Evolutionary conservation across 768 basidiomycete genomes (phyloP).

Genomic region (Lactifluus subvellereus): DNA sequence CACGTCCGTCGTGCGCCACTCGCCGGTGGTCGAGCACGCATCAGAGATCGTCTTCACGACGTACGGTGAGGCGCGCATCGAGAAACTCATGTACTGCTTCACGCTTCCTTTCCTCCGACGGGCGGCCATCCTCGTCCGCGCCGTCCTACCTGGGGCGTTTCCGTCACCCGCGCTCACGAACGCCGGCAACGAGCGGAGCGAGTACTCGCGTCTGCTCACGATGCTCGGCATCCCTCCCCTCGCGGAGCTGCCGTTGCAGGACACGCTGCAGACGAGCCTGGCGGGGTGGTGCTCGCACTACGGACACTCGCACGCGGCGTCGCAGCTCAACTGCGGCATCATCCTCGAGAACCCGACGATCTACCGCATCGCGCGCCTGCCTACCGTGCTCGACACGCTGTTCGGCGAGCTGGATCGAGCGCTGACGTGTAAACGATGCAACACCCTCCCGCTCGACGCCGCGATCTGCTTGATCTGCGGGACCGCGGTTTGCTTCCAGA

Average conservation of each 20-base stretch:
- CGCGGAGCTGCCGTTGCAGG: constrained; percentile 72
- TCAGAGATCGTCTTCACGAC: constrained; percentile 73
- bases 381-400: constrained; percentile 74
- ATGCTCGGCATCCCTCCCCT: constrained; percentile 77
- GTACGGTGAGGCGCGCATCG: constrained; percentile 78
- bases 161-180: constrained; percentile 41
- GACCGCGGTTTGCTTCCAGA: constrained; percentile 79
- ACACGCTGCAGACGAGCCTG: constrained; percentile 82
- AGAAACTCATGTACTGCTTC: constrained; percentile 81
- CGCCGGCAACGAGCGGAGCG: constrained; percentile 43
- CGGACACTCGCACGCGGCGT: constrained; percentile 70
- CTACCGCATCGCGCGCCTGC: constrained; percentile 80
- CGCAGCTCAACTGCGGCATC: constrained; percentile 75
- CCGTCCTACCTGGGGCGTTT: constrained; percentile 62
- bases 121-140: constrained; percentile 77
- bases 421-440: constrained; percentile 70
- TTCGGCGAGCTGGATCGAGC: constrained; percentile 71
- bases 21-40: constrained; percentile 80
- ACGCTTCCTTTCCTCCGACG: constrained; percentile 89
- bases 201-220: constrained; percentile 72
- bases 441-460: constrained; percentile 73
- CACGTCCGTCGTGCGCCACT: constrained; percentile 86
- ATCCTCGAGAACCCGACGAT: constrained; percentile 74
- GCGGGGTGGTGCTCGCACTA: constrained; percentile 90
- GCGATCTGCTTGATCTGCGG: constrained; percentile 94